Evolutionary conservation across 163 green algal species (phyloP).

Genomic region (Chloromonas sp.): DNA sequence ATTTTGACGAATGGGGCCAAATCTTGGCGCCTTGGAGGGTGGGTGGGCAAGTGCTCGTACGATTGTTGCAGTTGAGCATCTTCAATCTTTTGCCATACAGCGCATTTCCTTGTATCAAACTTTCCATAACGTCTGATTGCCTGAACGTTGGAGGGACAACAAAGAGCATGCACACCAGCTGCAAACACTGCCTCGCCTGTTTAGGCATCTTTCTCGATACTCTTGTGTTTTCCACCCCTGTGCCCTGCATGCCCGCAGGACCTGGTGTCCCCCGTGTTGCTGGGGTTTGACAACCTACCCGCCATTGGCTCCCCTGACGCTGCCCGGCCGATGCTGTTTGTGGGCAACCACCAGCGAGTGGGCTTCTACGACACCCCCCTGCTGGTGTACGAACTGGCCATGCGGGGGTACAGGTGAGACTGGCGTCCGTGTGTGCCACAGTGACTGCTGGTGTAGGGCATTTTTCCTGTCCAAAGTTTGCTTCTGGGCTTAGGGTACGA

Average conservation of each 20-base stretch:
- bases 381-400: conserved; percentile 60
- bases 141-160: neutral
- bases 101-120: too few relatives aligned
- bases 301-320: conserved; percentile 13
- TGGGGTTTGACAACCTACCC: conserved; percentile 56
- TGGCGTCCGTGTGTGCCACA: neutral
- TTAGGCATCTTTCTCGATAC: neutral
- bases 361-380: conserved; percentile 61
- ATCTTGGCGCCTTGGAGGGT: conserved; percentile 37
- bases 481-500: neutral
- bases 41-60: neutral
- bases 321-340: conserved; percentile 55
- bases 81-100: too few relatives aligned
- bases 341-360: conserved; percentile 43
- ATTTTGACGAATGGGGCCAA: conserved; percentile 40
- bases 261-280: conserved; percentile 48
- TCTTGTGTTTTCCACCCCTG: neutral
- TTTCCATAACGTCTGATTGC: neutral
- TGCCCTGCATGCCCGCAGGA: conserved; percentile 10
- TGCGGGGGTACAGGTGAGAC: conserved; percentile 18
- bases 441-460: neutral
- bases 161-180: neutral
- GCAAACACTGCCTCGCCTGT: neutral
- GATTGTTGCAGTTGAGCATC: neutral
- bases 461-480: neutral